Evolutionary conservation across 1,284 basidiomycete species (phyloP).

Genomic region (Boletus sp.): DNA sequence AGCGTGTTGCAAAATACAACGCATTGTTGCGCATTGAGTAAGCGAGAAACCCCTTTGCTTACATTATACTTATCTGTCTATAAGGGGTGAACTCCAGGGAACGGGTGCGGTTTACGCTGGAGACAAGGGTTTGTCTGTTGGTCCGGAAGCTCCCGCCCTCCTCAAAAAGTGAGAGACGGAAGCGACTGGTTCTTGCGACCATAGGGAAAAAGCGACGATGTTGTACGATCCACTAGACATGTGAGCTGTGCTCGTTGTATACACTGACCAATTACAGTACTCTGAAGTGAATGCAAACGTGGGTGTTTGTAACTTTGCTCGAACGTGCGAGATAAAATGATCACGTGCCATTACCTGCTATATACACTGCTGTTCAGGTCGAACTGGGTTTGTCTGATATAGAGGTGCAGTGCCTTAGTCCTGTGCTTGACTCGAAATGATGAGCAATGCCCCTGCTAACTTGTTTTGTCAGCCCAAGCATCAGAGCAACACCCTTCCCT

Average conservation of each 20-base stretch:
- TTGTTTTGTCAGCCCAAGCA: conserved; percentile 11
- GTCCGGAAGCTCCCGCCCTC: conserved; percentile 72
- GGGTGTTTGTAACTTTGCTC: conserved; percentile 6
- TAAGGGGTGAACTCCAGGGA: conserved; percentile 76
- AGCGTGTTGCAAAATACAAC: conserved; percentile 96
- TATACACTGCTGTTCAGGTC: conserved; percentile 1
- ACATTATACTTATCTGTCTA: conserved; percentile 22
- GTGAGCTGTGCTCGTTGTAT: conserved; percentile 31
- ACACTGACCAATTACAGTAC: conserved; percentile 29
- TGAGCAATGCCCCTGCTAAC: conserved; percentile 11
- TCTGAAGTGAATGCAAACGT: conserved; percentile 25
- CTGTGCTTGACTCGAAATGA: conserved; percentile 26
- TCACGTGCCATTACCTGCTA: conserved; percentile 33
- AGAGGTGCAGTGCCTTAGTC: conserved; percentile 30
- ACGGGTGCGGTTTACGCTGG: conserved; percentile 75
- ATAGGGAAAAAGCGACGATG: conserved; percentile 13
- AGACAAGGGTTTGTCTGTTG: conserved; percentile 79
- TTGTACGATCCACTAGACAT: conserved; percentile 38
- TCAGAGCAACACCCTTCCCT: conserved; percentile 1
- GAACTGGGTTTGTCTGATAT: conserved; percentile 12
- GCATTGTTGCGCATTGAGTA: conserved; percentile 89
- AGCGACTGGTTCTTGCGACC: conserved; percentile 9
- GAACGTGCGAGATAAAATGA: conserved; percentile 31
- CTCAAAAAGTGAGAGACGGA: conserved; percentile 58
- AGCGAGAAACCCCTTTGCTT: conserved; percentile 37